Evolutionary conservation across 176 grass and related monocot genomes (phyloP), one percentile per base, ranked within the genome.

Genomic region (Musa beccarii): DNA sequence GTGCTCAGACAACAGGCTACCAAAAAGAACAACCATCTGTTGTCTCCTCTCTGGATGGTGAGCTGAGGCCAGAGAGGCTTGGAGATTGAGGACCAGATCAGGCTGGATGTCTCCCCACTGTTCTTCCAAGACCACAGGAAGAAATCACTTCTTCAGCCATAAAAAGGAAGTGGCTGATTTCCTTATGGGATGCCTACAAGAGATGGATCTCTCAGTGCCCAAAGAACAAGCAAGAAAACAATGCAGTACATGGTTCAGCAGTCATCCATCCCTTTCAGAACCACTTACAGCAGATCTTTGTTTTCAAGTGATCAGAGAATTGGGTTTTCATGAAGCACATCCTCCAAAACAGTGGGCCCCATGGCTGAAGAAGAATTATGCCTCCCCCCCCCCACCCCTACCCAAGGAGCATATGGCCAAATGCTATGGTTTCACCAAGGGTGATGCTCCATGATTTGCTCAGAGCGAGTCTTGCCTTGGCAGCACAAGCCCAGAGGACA

Each of bases 131-230:
- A 34, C 23, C 10, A 1, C 11, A 20, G 23, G 52, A 22, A 20
- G 52, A 88, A 23, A 75, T 43, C 34, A 16, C 23, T 68, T 56
- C 51, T 63, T 81, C 54, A 76, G 52, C 79, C 83, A 63, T 68
- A 90, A 96, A 85, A 75, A 74, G 93, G 79, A 96, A 90, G 79
- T 62, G 16, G 81, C 52, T 8, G 74, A 73, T 78, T 89, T 83
- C 87, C 82, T 85, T 83, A 90, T 81, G 84, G 51, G 79, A 84
- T 78, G 68, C 22, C 79, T 83, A 88, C 79, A 78, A 79, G 81
- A 75, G 54, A 82, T 74, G 22, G 75, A 75, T 64, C 50, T 53
- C 17, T 75, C 69, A 78, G 26, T 25, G 53, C 75, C 71, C 72
- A 64, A 43, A 82, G 49, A 74, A 82, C 79, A 72, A 80, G 76